phyloP scores from a whole-genome alignment of 345 rosid genomes.

The Linum tenue region DNA sequence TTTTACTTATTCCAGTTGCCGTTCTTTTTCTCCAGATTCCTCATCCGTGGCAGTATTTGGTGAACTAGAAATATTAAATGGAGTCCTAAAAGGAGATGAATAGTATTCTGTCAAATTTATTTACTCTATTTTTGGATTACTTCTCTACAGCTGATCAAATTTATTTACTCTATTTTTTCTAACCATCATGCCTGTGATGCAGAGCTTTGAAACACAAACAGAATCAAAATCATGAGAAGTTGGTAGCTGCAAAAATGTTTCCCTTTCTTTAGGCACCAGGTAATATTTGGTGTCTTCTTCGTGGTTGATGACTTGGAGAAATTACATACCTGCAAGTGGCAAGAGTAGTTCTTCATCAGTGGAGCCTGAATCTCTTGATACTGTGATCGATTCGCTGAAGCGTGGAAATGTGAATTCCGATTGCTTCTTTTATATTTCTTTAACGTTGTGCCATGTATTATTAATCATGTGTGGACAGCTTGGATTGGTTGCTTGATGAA shows the following conservation, averaged over 20 bases:
- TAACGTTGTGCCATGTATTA: background rate
- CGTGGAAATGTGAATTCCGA: no score
- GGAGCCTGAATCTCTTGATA: constrained; percentile 67
- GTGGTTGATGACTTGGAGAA: constrained; percentile 86
- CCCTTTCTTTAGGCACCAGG: constrained; percentile 40
- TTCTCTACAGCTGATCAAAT: background rate
- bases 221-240: constrained; percentile 81
- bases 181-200: constrained; percentile 30
- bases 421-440: no score
- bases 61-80: no score
- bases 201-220: constrained; percentile 72
- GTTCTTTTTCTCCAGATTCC: no score
- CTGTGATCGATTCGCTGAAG: no score
- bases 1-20: no score
- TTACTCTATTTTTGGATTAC: constrained; percentile 15
- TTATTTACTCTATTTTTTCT: constrained; percentile 16
- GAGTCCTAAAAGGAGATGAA: no score
- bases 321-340: constrained; percentile 56
- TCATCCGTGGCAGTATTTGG: no score
- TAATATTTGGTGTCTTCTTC: constrained; percentile 73
- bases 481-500: no score
- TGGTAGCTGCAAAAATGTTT: constrained; percentile 60
- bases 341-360: constrained; percentile 48
- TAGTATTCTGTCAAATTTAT: no score
- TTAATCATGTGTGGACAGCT: background rate